These are phyloP conservation scores for Delphinella strobiligena DNA, from an alignment of 2,329 filamentous ascomycete genomes.

Conservation along the genomic window DNA sequence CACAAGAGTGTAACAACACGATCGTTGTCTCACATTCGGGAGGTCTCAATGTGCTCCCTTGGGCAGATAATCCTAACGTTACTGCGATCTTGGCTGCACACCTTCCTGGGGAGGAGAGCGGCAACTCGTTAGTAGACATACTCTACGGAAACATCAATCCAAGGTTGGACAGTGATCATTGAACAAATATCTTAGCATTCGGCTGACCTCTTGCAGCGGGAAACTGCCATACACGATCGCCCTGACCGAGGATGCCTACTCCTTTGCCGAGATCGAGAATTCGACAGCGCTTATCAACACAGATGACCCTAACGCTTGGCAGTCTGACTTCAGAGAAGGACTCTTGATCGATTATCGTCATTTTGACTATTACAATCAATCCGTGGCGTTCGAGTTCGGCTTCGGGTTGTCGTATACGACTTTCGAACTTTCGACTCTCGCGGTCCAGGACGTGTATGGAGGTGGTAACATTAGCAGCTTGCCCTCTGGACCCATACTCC, in stretches of 20 bases:
- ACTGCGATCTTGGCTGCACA: slow-evolving; percentile 31
- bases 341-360: slow-evolving; percentile 43
- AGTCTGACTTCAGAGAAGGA: slow-evolving; percentile 40
- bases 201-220: slow-evolving; percentile 11
- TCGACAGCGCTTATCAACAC: slow-evolving; percentile 20
- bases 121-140: slow-evolving; percentile 28
- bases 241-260: slow-evolving; percentile 21
- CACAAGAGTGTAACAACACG: slow-evolving; percentile 37
- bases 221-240: slow-evolving; percentile 28
- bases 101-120: slow-evolving; percentile 29
- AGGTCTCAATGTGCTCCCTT: slow-evolving; percentile 31
- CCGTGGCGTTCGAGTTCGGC: slow-evolving; percentile 23
- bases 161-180: background rate
- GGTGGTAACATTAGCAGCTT: slow-evolving; percentile 34
- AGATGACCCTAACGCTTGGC: slow-evolving; percentile 27
- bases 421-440: slow-evolving; percentile 34
- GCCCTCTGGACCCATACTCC: slow-evolving; percentile 27
- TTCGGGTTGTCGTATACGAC: slow-evolving; percentile 25
- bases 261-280: slow-evolving; percentile 24
- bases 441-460: slow-evolving; percentile 27
- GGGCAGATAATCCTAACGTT: slow-evolving; percentile 29
- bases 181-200: too few relatives aligned
- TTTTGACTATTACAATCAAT: slow-evolving; percentile 31
- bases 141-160: slow-evolving; percentile 26
- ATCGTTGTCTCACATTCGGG: slow-evolving; percentile 36